A percentile compares a stretch with the other conserved stretches of the same genome.
These are phyloP conservation scores for Hypomontagnella submonticulosa DNA, from an alignment of 495 filamentous ascomycete species.

Conservation along the genomic window DNA sequence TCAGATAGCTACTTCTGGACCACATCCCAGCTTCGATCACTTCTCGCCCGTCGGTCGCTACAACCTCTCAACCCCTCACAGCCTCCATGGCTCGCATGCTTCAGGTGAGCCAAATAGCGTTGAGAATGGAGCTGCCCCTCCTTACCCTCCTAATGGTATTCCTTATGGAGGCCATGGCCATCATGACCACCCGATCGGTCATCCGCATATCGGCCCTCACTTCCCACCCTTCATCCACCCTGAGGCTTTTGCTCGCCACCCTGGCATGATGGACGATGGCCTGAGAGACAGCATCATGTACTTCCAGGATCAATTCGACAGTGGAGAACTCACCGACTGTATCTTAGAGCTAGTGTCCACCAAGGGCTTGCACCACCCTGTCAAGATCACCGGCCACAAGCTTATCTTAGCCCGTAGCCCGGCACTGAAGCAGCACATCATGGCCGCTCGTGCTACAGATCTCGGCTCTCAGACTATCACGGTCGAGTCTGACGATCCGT, in stretches of 20 bases:
- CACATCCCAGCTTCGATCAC: constrained; percentile 50
- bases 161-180: constrained; percentile 43
- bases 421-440: constrained; percentile 51
- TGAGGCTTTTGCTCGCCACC: constrained; percentile 26
- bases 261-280: constrained; percentile 45
- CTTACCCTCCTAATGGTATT: constrained; percentile 46
- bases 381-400: constrained; percentile 61
- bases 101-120: constrained; percentile 53
- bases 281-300: constrained; percentile 51
- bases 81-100: constrained; percentile 65
- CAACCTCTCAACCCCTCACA: constrained; percentile 62
- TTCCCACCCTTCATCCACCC: constrained; percentile 42
- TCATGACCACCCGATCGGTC: constrained; percentile 42
- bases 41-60: constrained; percentile 53
- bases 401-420: constrained; percentile 64
- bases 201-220: constrained; percentile 26
- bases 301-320: constrained; percentile 53
- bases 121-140: constrained; percentile 46
- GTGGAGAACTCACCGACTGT: constrained; percentile 60
- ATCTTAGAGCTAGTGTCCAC: constrained; percentile 58
- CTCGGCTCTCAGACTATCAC: constrained; percentile 50
- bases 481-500: constrained; percentile 59
- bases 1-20: constrained; percentile 50
- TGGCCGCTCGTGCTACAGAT: constrained; percentile 43
- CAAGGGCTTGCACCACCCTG: constrained; percentile 49